These are phyloP conservation scores for Ceratobasidium sp. DNA, from an alignment of 1,284 basidiomycete genomes.

Conservation along the genomic window DNA sequence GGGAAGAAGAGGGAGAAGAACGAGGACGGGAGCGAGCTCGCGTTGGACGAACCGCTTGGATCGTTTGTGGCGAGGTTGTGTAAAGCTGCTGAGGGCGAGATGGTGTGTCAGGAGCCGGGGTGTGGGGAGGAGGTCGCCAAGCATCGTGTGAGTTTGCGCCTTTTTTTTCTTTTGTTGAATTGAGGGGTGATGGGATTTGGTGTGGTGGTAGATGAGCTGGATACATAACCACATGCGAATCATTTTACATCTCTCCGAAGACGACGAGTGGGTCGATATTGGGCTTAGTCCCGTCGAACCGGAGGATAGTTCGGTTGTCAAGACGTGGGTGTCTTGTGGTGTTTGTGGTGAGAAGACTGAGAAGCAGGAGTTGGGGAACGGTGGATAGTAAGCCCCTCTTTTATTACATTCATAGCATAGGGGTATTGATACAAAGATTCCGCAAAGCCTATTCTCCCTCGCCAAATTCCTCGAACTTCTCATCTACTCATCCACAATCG, in stretches of 20 bases:
- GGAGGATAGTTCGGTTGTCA: slow-evolving; percentile 54
- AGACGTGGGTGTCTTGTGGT: slow-evolving; percentile 70
- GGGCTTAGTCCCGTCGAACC: slow-evolving; percentile 39
- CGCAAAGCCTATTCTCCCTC: slow-evolving; percentile 70
- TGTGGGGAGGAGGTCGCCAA: slow-evolving; percentile 30
- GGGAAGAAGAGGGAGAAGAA: slow-evolving; percentile 14
- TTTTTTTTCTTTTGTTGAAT: background rate
- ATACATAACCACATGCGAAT: slow-evolving; percentile 35
- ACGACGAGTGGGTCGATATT: slow-evolving; percentile 43
- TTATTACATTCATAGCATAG: too few species aligned
- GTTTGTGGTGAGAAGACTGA: slow-evolving; percentile 64
- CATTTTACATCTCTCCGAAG: slow-evolving; percentile 19
- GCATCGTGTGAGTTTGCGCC: slow-evolving; percentile 32
- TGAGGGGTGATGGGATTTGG: too few species aligned
- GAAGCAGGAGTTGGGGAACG: slow-evolving; percentile 64
- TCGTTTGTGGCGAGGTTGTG: slow-evolving; percentile 47
- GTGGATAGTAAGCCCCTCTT: slow-evolving; percentile 66
- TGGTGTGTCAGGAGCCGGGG: slow-evolving; percentile 60
- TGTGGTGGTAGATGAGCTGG: slow-evolving; percentile 29
- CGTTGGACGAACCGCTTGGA: slow-evolving; percentile 35
- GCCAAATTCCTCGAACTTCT: slow-evolving; percentile 76
- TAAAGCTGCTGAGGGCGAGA: slow-evolving; percentile 52
- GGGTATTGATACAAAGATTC: slow-evolving; percentile 9
- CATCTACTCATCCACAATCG: slow-evolving; percentile 68
- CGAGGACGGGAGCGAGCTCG: slow-evolving; percentile 35